Base-by-base conservation (phyloP, 2,329 filamentous ascomycete species). In the Colletotrichum tabaci region DNA sequence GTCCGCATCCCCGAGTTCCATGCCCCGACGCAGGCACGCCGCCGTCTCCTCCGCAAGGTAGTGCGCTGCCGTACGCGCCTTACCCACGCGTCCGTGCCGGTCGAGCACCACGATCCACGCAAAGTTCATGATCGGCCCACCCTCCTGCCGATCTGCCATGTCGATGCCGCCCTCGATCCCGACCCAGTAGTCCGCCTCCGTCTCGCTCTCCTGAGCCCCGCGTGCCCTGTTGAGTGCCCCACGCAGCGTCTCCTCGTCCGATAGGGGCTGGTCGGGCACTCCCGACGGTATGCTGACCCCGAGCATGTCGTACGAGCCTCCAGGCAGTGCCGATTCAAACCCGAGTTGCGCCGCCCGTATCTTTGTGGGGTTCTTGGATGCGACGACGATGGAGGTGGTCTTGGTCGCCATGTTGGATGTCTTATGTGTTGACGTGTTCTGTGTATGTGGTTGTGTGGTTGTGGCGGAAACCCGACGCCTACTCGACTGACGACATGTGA, bases 151-250 rank as follows among this genome's bases (percentile, higher is more conserved):
- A 12, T 75, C 74, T 5, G 44, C 26, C 23, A 61, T 40, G 46
- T 83, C 80, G 4, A 84, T 77, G 3, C 83, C 83, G 23, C 83
- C 83, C 73, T 85, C 83, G 21, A 84, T 78, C 6, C 83, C 83
- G 44, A 84, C 75, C 80, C 82, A 84, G 73, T 77, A 84, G 55
- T 83, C 79, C 1, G 80, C 82, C 26, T 78, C 73, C 2, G 80
- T 78, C 23, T 77, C 74, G 50, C 71, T 64, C 9, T 71, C 61
- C n/a, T 75, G 77, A 7, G 81, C 81, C 63, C 80, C 80, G 12
- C 72, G 73, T 3, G 80, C 82, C 13, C 82, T 76, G 73, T 84
- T 84, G 44, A 77, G 68, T 1, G 83, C 83, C 15, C 83, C 82
- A 0, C 74, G 78, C 2, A 84, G 77, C 7, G 83, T 84, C 67